These are phyloP conservation scores for Tuber brumale DNA, from an alignment of 495 filamentous ascomycete species.

Conservation along the genomic window DNA sequence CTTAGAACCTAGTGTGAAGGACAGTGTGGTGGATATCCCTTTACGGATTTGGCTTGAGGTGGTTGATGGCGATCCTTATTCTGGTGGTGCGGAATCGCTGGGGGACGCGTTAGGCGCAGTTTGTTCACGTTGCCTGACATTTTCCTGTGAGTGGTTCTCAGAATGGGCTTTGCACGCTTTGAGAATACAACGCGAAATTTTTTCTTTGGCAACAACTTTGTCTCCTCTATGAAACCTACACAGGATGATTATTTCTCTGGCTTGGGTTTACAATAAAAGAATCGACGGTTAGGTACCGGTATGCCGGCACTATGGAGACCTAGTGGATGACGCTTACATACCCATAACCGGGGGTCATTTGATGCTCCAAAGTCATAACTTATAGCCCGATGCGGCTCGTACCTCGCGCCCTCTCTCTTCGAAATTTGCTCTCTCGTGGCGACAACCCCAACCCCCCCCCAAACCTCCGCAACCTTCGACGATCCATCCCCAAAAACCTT, in stretches of 20 bases:
- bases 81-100: not conserved
- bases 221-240: not conserved
- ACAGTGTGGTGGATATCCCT: not conserved
- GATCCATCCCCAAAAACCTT: not conserved
- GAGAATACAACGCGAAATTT: not conserved
- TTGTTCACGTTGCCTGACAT: not conserved
- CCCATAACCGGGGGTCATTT: not conserved
- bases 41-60: not conserved
- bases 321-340: not conserved
- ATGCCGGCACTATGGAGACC: not conserved
- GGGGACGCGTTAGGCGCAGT: not conserved
- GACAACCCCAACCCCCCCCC: conserved; percentile 2
- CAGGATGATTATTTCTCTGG: not conserved
- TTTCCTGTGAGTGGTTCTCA: not conserved
- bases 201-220: not conserved
- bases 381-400: not conserved
- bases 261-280: not conserved
- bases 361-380: not conserved
- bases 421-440: not conserved
- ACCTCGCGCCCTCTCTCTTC: not conserved
- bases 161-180: not conserved
- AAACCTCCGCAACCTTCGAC: not conserved
- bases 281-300: not conserved
- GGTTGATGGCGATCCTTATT: not conserved
- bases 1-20: not conserved